Percentiles rank a stretch among this genome's conserved stretches.
Evolutionary conservation across 176 grass and related monocot species (phyloP).

Genomic region (Microstegium vimineum): DNA sequence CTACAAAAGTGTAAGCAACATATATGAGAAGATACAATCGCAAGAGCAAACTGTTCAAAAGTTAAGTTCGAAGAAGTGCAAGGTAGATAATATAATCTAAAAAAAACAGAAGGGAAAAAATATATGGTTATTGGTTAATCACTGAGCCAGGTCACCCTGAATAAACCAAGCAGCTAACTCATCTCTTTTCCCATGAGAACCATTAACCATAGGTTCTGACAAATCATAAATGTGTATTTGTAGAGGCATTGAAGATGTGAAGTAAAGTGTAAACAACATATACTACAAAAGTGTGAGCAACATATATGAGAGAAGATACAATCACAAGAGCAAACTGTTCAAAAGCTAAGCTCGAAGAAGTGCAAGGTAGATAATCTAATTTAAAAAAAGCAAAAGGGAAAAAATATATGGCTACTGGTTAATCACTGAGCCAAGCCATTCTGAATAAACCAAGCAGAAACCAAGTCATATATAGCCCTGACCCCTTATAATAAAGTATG

Average conservation of each 20-base stretch:
- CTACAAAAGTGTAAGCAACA: not conserved
- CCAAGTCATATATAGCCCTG: not conserved
- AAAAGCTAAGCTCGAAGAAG: not conserved
- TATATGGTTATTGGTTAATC: not conserved
- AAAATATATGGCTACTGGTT: not conserved
- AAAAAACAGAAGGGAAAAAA: slow-evolving; percentile 1
- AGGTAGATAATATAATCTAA: not conserved
- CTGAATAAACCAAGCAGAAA: slow-evolving; percentile 12
- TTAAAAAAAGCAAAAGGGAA: slow-evolving; percentile 1
- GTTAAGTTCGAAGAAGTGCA: not conserved
- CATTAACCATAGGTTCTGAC: slow-evolving; percentile 42
- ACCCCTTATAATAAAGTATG: not conserved
- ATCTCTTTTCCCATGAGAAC: slow-evolving; percentile 47
- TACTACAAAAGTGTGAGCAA: not conserved
- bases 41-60: not conserved
- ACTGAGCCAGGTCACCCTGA: not conserved
- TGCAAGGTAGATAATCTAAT: not conserved
- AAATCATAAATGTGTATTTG: slow-evolving; percentile 72
- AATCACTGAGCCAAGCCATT: not conserved
- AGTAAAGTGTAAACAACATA: slow-evolving; percentile 23
- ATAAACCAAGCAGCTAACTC: slow-evolving; percentile 27
- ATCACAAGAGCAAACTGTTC: not conserved
- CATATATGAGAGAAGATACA: slow-evolving; percentile 1
- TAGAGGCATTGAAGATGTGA: slow-evolving; percentile 66
- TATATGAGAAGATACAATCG: no score